phyloP scores from a whole-genome alignment of 495 filamentous ascomycete genomes.

The Penicillium psychrofluorescens region DNA sequence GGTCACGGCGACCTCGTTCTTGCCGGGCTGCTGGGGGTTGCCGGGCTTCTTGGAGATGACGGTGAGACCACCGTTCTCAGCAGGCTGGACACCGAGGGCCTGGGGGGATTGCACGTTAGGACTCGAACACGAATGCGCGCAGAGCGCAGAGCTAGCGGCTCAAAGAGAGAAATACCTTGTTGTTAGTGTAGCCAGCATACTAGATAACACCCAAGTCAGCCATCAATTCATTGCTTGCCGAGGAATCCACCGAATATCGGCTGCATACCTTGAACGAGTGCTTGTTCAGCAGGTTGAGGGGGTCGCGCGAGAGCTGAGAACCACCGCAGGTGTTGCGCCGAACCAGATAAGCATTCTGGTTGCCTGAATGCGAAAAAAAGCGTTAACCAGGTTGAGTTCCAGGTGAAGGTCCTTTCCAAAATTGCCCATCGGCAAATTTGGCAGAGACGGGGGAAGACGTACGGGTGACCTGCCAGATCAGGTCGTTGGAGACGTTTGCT shows the following conservation, averaged over 20 bases:
- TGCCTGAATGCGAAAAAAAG: constrained; percentile 41
- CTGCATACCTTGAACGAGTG: constrained; percentile 76
- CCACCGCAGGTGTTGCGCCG: constrained; percentile 74
- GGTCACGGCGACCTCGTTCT: constrained; percentile 53
- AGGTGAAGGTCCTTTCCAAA: too few species aligned
- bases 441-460: constrained; percentile 29
- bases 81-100: constrained; percentile 70
- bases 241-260: not conserved
- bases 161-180: constrained; percentile 62
- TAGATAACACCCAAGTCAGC: constrained; percentile 22
- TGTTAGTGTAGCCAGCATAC: constrained; percentile 86
- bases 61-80: constrained; percentile 62
- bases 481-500: constrained; percentile 70
- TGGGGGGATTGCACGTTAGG: constrained; percentile 24
- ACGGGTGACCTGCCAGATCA: constrained; percentile 90
- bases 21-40: constrained; percentile 59
- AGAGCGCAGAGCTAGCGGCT: not conserved
- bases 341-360: constrained; percentile 76
- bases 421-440: too few species aligned
- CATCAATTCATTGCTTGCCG: not conserved
- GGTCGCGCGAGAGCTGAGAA: constrained; percentile 85
- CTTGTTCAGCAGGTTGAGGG: constrained; percentile 83
- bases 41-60: constrained; percentile 75
- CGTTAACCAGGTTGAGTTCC: too few species aligned
- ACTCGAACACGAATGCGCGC: constrained; percentile 3